Evolutionary conservation across 2,329 filamentous ascomycete genomes (phyloP), one percentile per base, ranked within the genome.

Genomic region (Paracoccidioides lutzii): DNA sequence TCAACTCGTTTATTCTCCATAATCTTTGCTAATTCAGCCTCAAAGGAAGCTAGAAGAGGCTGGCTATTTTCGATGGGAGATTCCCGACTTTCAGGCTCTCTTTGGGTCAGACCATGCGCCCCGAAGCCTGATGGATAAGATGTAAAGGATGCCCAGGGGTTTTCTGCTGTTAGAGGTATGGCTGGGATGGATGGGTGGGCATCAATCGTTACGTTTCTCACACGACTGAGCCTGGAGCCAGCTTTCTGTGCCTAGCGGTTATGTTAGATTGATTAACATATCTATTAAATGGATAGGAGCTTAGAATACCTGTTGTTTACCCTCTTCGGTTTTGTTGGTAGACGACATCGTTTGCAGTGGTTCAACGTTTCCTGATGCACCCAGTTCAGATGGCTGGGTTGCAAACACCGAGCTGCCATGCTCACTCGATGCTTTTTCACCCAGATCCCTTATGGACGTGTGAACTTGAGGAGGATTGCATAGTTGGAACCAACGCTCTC

Each of bases 31-130:
- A 74, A 59, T 55, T 73, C 70, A 10, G 62, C 64, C 52, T 73
- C 71, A 44, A 73, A 73, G 12, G 68, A 69, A 45, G 66, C 66
- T 28, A 74, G 59, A 38, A 73, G 64, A 22, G 72, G 63, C 54
- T 65, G 62, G 22, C 63, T 57, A 22, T 65, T 60, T 35, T 65
- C 53, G 4, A 64, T 53, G 2, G 62, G 53, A 9, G 62, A 50
- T 41, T 57, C 56, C 28, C 59, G 45, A n/a, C 55, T 59, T n/a
- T 62, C 54, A 33, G 58, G 52, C 10, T 61, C 57, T 46, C 55
- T 59, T 55, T 61, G 53, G 7, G 53, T 38, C 38, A 41, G 15
- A 37, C n/a, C 37, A 15, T 55, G n/a, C 3, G 52, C 12, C 15
- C 14, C 30, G 10, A 51, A 55, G 22, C 14, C 22, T 9, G 37